Percentiles rank a stretch among this genome's conserved stretches.
These are phyloP conservation scores for Elaeis guineensis DNA, from an alignment of 176 grass and related monocot genomes.

Conservation along the genomic window DNA sequence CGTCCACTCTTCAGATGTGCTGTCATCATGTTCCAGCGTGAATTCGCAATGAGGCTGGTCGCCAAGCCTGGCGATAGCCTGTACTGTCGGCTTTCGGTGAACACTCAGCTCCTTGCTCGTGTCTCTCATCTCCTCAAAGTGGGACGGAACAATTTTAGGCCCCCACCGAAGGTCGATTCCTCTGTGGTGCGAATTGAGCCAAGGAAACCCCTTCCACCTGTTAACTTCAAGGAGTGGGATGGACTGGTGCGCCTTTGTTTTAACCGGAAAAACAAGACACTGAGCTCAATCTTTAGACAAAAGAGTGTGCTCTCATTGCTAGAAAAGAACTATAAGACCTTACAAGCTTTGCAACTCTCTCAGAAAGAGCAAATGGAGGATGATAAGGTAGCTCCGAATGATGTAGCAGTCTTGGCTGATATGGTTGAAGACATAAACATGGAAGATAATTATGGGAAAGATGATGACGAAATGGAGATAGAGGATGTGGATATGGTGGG, in stretches of 20 bases:
- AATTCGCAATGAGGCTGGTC: constrained; percentile 91
- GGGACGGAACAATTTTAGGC: constrained; percentile 82
- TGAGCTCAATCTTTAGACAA: constrained; percentile 72
- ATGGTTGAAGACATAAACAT: constrained; percentile 85
- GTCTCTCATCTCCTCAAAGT: constrained; percentile 87
- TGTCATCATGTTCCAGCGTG: constrained; percentile 92
- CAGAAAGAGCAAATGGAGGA: constrained; percentile 27
- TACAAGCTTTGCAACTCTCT: constrained; percentile 59
- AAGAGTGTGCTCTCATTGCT: constrained; percentile 63
- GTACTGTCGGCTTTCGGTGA: constrained; percentile 91
- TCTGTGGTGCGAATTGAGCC: constrained; percentile 91
- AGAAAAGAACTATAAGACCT: constrained; percentile 93
- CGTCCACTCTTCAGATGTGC: constrained; percentile 85
- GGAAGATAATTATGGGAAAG: constrained; percentile 37
- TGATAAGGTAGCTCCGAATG: constrained; percentile 39
- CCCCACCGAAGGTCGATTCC: constrained; percentile 86
- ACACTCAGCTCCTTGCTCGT: constrained; percentile 73
- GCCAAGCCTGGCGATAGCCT: constrained; percentile 78
- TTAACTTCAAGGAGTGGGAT: constrained; percentile 93
- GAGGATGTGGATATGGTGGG: constrained; percentile 40
- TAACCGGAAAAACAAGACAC: constrained; percentile 83
- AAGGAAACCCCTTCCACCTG: constrained; percentile 66
- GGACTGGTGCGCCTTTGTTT: constrained; percentile 72
- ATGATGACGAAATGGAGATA: constrained; percentile 58
- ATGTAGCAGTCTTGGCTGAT: constrained; percentile 52